A percentile compares a stretch with the other conserved stretches of the same genome.
phyloP scores from a whole-genome alignment of 495 filamentous ascomycete genomes.

The Neurospora sp. region DNA sequence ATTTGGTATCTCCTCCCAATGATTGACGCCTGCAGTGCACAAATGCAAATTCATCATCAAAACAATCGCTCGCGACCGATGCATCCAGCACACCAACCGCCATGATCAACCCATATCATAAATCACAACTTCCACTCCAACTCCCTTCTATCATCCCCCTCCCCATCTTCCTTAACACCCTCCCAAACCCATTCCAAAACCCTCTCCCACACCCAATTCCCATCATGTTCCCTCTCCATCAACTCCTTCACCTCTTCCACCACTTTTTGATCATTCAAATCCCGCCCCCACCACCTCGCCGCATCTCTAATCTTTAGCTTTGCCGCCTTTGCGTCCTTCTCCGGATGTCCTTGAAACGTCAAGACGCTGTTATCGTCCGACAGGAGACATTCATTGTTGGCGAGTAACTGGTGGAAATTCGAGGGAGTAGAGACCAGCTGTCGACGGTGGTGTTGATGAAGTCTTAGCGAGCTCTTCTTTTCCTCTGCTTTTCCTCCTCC shows the following conservation, averaged over 20 bases:
- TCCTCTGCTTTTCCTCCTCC: background rate
- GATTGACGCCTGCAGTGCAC: background rate
- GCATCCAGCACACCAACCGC: background rate
- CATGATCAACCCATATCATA: background rate
- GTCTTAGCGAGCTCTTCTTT: conserved; percentile 3
- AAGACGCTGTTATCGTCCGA: conserved; percentile 32
- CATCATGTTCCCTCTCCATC: conserved; percentile 31
- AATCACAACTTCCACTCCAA: background rate
- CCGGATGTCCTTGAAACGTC: conserved; percentile 42
- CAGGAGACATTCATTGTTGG: conserved; percentile 31
- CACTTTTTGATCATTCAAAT: conserved; percentile 13
- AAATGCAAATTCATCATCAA: background rate
- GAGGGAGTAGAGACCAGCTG: conserved; percentile 22
- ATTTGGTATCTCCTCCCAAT: background rate
- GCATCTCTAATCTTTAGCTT: conserved; percentile 29
- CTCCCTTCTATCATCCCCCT: background rate
- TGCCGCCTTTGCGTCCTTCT: conserved; percentile 35
- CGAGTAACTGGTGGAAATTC: conserved; percentile 26
- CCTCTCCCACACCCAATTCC: conserved; percentile 31
- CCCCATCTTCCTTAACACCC: background rate
- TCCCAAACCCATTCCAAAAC: conserved; percentile 35
- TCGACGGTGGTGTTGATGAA: conserved; percentile 39
- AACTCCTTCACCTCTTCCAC: conserved; percentile 1
- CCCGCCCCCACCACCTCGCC: conserved; percentile 31
- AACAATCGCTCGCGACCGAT: background rate